A percentile compares a stretch with the other conserved stretches of the same genome.
Conservation (phyloP, 2,329 filamentous ascomycete genomes). For the Clonostachys rosea region DNA sequence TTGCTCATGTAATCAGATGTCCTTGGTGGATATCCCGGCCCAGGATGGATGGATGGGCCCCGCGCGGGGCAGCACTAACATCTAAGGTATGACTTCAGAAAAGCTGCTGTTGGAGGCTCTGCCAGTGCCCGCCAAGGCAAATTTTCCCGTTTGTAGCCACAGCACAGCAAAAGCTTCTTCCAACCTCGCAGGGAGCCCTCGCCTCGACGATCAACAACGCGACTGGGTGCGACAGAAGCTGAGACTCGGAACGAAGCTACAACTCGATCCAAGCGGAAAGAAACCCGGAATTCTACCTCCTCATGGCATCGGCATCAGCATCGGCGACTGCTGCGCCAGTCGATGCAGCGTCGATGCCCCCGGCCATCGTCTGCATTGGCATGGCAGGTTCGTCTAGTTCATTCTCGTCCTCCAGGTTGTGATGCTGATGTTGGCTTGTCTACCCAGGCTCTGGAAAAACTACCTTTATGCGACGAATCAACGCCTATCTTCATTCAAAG, state of each 20-base stretch:
- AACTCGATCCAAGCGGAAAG: no score
- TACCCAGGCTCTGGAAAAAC: constrained; percentile 84
- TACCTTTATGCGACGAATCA: constrained; percentile 99
- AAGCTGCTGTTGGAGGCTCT: neutral
- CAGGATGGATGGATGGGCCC: no score
- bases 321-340: neutral
- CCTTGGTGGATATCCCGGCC: no score
- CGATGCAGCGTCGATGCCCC: constrained; percentile 42
- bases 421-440: constrained; percentile 1
- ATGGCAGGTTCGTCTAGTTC: constrained; percentile 69
- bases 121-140: no score
- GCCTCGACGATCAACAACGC: constrained; percentile 15
- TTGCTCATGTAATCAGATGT: no score
- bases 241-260: no score
- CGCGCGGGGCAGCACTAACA: neutral
- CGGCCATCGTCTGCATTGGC: constrained; percentile 88
- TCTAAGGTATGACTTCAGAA: neutral
- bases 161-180: neutral
- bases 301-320: neutral
- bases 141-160: neutral
- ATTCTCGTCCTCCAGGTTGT: neutral
- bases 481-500: constrained; percentile 81
- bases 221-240: no score
- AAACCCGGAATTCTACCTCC: no score
- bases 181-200: constrained; percentile 12